Evolutionary conservation across 164 flowering plant species (phyloP).

Genomic region (Nelumbo lutea): DNA sequence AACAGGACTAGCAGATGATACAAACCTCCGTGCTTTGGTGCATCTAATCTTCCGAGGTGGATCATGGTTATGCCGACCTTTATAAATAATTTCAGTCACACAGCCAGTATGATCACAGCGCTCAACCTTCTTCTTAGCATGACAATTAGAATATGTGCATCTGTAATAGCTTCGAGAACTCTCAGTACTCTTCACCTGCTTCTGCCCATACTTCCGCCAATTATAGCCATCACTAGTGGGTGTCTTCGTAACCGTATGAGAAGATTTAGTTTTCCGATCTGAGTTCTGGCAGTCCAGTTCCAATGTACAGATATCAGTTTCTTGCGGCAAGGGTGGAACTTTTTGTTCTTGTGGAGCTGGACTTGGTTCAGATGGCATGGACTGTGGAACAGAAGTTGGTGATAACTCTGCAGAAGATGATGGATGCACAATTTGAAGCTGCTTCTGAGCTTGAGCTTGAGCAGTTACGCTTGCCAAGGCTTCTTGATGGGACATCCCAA

Average conservation of each 20-base stretch:
- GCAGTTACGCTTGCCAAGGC: slow-evolving; percentile 24
- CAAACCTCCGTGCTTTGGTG: slow-evolving; percentile 31
- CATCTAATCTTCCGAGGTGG: slow-evolving; percentile 54
- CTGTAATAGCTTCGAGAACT: slow-evolving; percentile 78
- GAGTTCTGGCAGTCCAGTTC: slow-evolving; percentile 23
- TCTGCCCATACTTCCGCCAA: slow-evolving; percentile 98
- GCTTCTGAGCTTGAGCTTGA: slow-evolving; percentile 27
- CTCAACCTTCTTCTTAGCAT: slow-evolving; percentile 72
- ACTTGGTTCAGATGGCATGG: slow-evolving; percentile 28
- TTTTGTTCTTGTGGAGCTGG: slow-evolving; percentile 26
- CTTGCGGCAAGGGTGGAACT: slow-evolving; percentile 9
- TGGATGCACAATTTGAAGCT: slow-evolving; percentile 22
- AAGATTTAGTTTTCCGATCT: slow-evolving; percentile 19
- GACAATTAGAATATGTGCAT: slow-evolving; percentile 65
- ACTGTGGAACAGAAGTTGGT: slow-evolving; percentile 35
- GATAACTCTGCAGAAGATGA: slow-evolving; percentile 30
- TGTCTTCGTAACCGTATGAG: slow-evolving; percentile 26
- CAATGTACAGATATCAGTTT: slow-evolving; percentile 9
- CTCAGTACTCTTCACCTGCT: slow-evolving; percentile 71
- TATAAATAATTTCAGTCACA: slow-evolving; percentile 57
- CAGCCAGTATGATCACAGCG: slow-evolving; percentile 44
- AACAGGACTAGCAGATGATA: slow-evolving; percentile 24
- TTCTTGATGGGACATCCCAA: slow-evolving; percentile 30
- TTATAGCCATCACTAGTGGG: slow-evolving; percentile 67
- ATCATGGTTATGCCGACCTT: slow-evolving; percentile 75